These are phyloP conservation scores for Hirschioporus abietinus DNA, from an alignment of 768 basidiomycete species.

Conservation along the genomic window DNA sequence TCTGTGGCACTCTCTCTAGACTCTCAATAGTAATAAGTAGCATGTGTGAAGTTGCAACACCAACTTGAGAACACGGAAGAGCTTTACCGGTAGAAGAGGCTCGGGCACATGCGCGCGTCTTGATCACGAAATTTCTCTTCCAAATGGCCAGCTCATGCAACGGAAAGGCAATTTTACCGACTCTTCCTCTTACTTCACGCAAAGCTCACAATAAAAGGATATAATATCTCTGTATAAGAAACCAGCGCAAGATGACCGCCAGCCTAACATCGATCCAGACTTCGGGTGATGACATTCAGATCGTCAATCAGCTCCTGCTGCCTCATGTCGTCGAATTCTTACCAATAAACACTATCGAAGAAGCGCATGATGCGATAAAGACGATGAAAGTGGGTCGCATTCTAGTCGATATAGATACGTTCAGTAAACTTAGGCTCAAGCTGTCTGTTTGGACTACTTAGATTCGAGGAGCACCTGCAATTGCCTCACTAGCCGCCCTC, in stretches of 20 bases:
- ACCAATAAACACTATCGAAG: constrained; percentile 63
- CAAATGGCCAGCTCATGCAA: not conserved
- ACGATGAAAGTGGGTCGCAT: constrained; percentile 72
- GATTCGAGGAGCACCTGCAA: constrained; percentile 93
- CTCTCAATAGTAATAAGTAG: too few species aligned
- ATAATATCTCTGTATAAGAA: not conserved
- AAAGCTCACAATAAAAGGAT: too few species aligned
- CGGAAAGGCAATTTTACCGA: not conserved
- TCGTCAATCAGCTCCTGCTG: constrained; percentile 85
- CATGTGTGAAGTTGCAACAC: too few species aligned
- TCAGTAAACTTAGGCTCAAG: not conserved
- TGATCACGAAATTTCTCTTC: constrained; percentile 5
- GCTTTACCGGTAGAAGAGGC: too few species aligned
- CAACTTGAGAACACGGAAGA: too few species aligned
- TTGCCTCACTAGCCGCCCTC: constrained; percentile 86
- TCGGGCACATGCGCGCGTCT: not conserved
- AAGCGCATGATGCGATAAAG: constrained; percentile 92
- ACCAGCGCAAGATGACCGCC: constrained; percentile 13
- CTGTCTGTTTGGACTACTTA: constrained; percentile 18
- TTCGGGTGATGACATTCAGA: constrained; percentile 59
- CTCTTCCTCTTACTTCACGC: not conserved
- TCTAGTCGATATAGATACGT: not conserved
- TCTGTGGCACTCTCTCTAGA: too few species aligned
- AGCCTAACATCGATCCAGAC: constrained; percentile 36
- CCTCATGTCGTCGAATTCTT: constrained; percentile 69